Evolutionary conservation across 192 early-diverging fungal species (phyloP).

Genomic region (Coemansia sp.): DNA sequence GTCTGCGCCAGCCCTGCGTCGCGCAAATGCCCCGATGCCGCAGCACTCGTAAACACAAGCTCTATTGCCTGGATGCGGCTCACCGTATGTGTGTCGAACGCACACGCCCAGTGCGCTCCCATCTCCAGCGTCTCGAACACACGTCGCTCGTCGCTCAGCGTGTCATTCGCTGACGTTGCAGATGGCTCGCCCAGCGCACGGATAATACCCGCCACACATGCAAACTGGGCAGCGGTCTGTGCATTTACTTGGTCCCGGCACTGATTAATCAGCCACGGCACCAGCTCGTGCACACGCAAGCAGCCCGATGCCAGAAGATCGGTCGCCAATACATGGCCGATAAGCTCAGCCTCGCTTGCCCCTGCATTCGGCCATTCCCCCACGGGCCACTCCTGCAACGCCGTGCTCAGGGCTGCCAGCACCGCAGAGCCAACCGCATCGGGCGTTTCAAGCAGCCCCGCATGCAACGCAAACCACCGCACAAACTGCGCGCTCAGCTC

Average conservation of each 20-base stretch:
- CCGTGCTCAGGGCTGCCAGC: slow-evolving; percentile 7
- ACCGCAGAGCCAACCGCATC: slow-evolving; percentile 7
- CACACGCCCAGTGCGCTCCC: slow-evolving; percentile 19
- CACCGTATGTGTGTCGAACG: slow-evolving; percentile 16
- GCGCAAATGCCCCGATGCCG: slow-evolving; percentile 27
- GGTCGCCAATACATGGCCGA: slow-evolving; percentile 22
- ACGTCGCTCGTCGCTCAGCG: slow-evolving; percentile 1
- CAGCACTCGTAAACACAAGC: slow-evolving; percentile 35
- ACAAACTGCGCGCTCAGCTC: slow-evolving; percentile 31
- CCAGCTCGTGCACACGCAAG: slow-evolving; percentile 24
- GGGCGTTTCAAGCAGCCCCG: slow-evolving; percentile 18
- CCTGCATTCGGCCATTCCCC: not conserved
- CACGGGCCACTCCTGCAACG: too few relatives aligned
- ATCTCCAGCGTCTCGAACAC: slow-evolving; percentile 22
- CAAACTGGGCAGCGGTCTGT: slow-evolving; percentile 13
- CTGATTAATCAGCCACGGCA: slow-evolving; percentile 33
- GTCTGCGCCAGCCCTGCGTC: slow-evolving; percentile 12
- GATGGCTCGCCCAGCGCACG: slow-evolving; percentile 20
- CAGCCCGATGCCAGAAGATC: slow-evolving; percentile 26
- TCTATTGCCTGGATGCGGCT: slow-evolving; percentile 33
- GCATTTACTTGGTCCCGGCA: slow-evolving; percentile 10
- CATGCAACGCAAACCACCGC: slow-evolving; percentile 21
- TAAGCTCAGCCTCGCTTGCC: slow-evolving; percentile 17
- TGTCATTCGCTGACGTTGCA: not conserved
- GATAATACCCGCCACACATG: slow-evolving; percentile 27